Conservation (phyloP, 805 yeast genomes). For the Metschnikowia gruessii region DNA sequence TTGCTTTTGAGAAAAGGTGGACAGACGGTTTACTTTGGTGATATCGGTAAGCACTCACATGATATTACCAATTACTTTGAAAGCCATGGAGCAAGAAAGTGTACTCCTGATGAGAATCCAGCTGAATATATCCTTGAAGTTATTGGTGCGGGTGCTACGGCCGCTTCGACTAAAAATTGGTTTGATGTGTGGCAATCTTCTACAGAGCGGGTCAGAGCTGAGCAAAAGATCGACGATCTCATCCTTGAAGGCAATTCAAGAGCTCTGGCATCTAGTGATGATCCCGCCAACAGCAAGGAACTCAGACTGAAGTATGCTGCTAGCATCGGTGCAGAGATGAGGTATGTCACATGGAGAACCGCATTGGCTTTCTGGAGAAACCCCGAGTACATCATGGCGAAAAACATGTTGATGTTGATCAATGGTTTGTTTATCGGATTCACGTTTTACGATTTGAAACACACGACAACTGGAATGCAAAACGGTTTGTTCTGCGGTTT, state of each 20-base stretch:
- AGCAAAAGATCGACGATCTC: constrained; percentile 12
- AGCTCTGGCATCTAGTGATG: neutral
- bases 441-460: constrained; percentile 29
- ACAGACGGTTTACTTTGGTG: constrained; percentile 21
- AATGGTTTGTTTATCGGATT: constrained; percentile 38
- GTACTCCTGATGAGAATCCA: constrained; percentile 16
- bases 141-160: constrained; percentile 21
- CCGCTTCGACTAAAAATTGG: constrained; percentile 15
- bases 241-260: constrained; percentile 5
- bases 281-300: constrained; percentile 7
- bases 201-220: constrained; percentile 8
- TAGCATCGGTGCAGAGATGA: constrained; percentile 9
- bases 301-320: constrained; percentile 14
- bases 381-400: constrained; percentile 19
- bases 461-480: constrained; percentile 28
- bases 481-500: constrained; percentile 47
- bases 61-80: constrained; percentile 16
- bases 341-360: constrained; percentile 11
- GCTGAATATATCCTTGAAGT: constrained; percentile 21
- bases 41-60: constrained; percentile 16
- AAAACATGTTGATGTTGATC: constrained; percentile 34
- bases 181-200: constrained; percentile 17
- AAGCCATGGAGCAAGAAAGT: constrained; percentile 15
- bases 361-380: constrained; percentile 18
- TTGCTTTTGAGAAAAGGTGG: constrained; percentile 40